These are phyloP conservation scores for Galerina marginata DNA, from an alignment of 768 basidiomycete species.

Conservation along the genomic window DNA sequence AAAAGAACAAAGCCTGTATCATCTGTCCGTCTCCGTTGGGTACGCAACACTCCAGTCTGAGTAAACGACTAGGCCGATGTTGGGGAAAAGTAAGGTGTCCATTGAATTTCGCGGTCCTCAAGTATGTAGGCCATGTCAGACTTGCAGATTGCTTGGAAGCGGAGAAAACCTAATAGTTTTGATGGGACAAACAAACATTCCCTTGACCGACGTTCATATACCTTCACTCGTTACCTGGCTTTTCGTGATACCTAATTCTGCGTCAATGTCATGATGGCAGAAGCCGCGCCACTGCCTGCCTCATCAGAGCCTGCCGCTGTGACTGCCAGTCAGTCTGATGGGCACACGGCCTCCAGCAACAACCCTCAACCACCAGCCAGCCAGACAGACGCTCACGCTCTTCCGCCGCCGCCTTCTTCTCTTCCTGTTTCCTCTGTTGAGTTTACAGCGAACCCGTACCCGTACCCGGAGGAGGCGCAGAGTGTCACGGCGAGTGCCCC, in stretches of 20 bases:
- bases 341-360: constrained; percentile 2
- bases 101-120: neutral
- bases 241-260: neutral
- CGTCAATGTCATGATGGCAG: constrained; percentile 18
- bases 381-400: no score
- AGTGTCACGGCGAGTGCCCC: neutral
- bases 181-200: neutral
- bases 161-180: neutral
- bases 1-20: neutral
- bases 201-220: neutral
- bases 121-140: neutral
- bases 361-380: neutral
- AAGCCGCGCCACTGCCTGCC: constrained; percentile 10
- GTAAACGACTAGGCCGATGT: no score
- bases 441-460: no score
- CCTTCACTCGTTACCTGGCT: no score
- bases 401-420: no score
- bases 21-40: neutral
- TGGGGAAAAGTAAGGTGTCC: neutral
- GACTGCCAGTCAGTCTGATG: neutral
- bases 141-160: no score
- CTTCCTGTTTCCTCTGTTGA: no score
- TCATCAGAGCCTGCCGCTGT: neutral
- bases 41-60: no score
- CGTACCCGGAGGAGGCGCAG: neutral